phyloP scores from a whole-genome alignment of 2,329 filamentous ascomycete genomes.

The Lachnellula cervina region DNA sequence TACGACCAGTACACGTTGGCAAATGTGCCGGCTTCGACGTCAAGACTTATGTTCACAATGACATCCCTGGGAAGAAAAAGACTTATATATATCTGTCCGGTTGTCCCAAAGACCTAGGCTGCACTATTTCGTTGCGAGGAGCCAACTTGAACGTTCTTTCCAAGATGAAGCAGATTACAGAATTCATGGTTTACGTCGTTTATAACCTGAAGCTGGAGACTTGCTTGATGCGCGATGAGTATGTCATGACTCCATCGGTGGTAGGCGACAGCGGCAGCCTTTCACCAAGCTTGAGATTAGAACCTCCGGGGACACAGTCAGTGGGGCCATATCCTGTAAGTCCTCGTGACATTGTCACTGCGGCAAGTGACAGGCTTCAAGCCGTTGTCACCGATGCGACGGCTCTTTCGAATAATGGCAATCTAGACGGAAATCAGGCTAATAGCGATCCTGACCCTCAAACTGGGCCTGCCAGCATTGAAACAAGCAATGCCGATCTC shows the following conservation, averaged over 20 bases:
- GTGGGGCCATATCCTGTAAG: conserved; percentile 1
- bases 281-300: conserved; percentile 32
- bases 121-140: conserved; percentile 87
- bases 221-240: conserved; percentile 88
- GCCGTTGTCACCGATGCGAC: conserved; percentile 14
- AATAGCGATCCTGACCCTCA: neutral
- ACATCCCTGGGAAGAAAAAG: conserved; percentile 71
- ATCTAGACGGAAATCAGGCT: neutral
- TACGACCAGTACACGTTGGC: conserved; percentile 70
- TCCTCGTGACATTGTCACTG: conserved; percentile 16
- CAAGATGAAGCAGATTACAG: conserved; percentile 86
- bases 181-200: conserved; percentile 98
- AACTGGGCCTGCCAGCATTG: conserved; percentile 1
- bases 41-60: conserved; percentile 84
- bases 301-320: conserved; percentile 8
- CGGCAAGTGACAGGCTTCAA: conserved; percentile 25
- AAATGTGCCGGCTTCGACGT: conserved; percentile 86
- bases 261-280: conserved; percentile 43
- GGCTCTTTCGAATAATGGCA: neutral
- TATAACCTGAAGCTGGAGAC: conserved; percentile 97
- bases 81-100: conserved; percentile 95
- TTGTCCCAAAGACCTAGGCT: conserved; percentile 83
- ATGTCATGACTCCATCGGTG: conserved; percentile 71
- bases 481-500: conserved; percentile 10
- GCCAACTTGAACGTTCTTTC: conserved; percentile 65